phyloP scores from a whole-genome alignment of 768 basidiomycete species.

The Amanita phalloides region DNA sequence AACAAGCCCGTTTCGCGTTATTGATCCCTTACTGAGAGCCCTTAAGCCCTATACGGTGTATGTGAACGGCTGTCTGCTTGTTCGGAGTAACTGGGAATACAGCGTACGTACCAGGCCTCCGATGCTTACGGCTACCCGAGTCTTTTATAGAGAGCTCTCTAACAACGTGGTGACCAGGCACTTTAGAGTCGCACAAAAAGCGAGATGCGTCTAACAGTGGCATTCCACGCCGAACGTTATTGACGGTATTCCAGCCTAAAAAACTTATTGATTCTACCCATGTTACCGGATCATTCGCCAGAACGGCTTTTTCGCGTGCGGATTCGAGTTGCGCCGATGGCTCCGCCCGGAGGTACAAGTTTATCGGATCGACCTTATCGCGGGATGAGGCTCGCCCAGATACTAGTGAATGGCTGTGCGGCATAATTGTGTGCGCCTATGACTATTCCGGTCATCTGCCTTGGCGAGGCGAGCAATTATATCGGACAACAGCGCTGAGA shows the following conservation, averaged over 20 bases:
- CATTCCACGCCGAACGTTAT: neutral
- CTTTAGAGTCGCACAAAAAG: neutral
- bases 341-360: too few relatives aligned
- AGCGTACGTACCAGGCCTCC: neutral
- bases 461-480: neutral
- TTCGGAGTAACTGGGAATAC: neutral
- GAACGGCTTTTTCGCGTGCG: neutral
- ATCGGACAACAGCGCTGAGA: neutral
- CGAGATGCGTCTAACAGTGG: neutral
- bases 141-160: slow-evolving; percentile 1
- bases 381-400: too few relatives aligned
- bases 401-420: neutral
- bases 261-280: neutral
- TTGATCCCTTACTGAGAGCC: neutral
- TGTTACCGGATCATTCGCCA: slow-evolving; percentile 72
- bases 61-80: neutral
- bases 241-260: neutral
- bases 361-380: too few relatives aligned
- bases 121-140: neutral
- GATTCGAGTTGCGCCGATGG: neutral
- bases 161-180: neutral
- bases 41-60: neutral
- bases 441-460: neutral
- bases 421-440: neutral
- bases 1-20: neutral